Percentiles rank a stretch among this genome's conserved stretches.
Conservation (phyloP, 1,284 basidiomycete genomes). For the Irpex sp. region DNA sequence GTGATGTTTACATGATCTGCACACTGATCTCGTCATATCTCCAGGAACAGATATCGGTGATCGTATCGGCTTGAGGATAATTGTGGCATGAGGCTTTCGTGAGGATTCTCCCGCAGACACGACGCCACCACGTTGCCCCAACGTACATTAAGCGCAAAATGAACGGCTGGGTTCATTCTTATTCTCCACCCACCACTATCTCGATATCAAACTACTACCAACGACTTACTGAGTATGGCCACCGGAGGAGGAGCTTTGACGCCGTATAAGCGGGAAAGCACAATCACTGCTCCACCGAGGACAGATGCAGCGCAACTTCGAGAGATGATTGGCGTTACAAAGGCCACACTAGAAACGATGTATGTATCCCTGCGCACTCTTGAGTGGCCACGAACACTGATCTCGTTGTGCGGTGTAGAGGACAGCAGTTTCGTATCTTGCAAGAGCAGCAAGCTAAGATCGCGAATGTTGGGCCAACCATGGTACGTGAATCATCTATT, state of each 20-base stretch:
- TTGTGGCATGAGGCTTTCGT: neutral
- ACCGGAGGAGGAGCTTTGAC: neutral
- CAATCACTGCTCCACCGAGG: neutral
- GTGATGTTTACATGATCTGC: neutral
- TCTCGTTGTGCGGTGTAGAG: conserved; percentile 27
- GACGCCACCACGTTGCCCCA: neutral
- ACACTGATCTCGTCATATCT: neutral
- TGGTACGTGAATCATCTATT: conserved; percentile 28
- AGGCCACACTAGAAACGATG: conserved; percentile 24
- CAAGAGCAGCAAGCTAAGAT: conserved; percentile 40
- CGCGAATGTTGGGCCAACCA: conserved; percentile 33
- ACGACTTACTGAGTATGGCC: neutral
- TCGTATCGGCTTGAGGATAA: neutral
- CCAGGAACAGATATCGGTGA: neutral
- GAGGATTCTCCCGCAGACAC: neutral
- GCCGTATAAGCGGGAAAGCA: neutral
- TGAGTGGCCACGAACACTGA: neutral
- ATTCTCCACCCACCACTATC: neutral
- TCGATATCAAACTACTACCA: neutral
- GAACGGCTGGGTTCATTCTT: neutral
- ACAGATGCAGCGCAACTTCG: conserved; percentile 25
- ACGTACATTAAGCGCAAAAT: neutral
- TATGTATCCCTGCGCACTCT: conserved; percentile 16
- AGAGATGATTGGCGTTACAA: conserved; percentile 30
- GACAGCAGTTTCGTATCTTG: conserved; percentile 34